phyloP scores from a whole-genome alignment of 495 filamentous ascomycete species.

The Hyaloscypha bicolor region DNA sequence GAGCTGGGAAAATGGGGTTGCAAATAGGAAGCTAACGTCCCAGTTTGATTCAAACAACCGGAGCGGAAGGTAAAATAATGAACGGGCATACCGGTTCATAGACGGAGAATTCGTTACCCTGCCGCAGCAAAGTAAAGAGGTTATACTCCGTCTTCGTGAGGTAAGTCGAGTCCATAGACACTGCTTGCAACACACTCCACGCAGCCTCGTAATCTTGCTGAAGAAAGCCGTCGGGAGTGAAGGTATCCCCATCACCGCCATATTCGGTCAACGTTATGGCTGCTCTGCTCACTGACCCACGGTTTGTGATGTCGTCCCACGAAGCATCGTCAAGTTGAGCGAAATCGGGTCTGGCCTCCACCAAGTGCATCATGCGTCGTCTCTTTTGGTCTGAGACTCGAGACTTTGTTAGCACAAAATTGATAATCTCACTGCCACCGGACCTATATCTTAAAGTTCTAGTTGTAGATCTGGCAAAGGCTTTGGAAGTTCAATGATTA shows the following conservation, averaged over 20 bases:
- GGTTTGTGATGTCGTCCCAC: conserved; percentile 12
- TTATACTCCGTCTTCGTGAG: conserved; percentile 24
- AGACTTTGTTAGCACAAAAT: conserved; percentile 24
- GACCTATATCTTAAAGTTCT: conserved; percentile 7
- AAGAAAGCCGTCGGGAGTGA: neutral
- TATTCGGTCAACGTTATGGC: neutral
- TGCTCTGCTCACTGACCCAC: conserved; percentile 6
- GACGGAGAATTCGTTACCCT: conserved; percentile 20
- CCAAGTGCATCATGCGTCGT: conserved; percentile 22
- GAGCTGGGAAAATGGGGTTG: neutral
- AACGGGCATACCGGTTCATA: conserved; percentile 13
- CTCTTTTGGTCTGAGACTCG: conserved; percentile 22
- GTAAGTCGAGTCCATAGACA: conserved; percentile 24
- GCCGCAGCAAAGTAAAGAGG: conserved; percentile 17
- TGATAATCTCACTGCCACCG: conserved; percentile 13
- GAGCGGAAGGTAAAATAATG: no score
- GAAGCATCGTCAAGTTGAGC: conserved; percentile 1
- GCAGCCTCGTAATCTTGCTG: conserved; percentile 22
- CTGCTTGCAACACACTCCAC: conserved; percentile 24
- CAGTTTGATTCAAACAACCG: no score
- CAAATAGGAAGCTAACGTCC: no score
- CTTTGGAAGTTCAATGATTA: neutral
- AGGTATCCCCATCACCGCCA: neutral
- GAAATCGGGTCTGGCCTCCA: conserved; percentile 18
- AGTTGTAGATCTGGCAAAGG: conserved; percentile 14